phyloP scores from a whole-genome alignment of 495 filamentous ascomycete species.

The Tuber melanosporum region DNA sequence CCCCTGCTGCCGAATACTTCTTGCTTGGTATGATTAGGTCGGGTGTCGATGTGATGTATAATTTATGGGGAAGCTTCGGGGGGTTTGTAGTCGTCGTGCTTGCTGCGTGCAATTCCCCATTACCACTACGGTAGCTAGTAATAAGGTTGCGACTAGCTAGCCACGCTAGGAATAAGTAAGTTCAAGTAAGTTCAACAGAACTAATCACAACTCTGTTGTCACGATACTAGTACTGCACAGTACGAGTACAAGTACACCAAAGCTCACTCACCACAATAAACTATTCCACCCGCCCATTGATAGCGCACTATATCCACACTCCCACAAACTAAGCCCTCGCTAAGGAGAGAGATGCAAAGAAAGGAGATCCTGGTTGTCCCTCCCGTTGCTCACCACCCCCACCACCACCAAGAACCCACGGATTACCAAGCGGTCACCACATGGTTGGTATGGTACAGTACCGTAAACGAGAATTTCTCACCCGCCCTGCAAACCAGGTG shows the following conservation, averaged over 20 bases:
- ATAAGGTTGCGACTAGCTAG: not conserved
- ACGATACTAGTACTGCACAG: too few relatives aligned
- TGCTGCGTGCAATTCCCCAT: not conserved
- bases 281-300: not conserved
- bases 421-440: not conserved
- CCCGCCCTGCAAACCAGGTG: not conserved
- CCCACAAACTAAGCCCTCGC: not conserved
- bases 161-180: too few relatives aligned
- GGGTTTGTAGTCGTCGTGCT: not conserved
- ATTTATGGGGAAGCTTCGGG: not conserved
- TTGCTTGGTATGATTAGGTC: too few relatives aligned
- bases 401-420: not conserved
- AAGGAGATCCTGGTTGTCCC: not conserved
- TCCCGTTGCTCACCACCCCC: not conserved
- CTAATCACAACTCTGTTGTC: too few relatives aligned
- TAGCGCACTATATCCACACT: not conserved
- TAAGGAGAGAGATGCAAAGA: not conserved
- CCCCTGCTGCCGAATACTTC: too few relatives aligned
- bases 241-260: too few relatives aligned
- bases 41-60: not conserved
- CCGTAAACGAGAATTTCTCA: too few relatives aligned
- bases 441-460: not conserved
- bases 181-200: too few relatives aligned
- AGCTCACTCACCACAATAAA: too few relatives aligned
- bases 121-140: not conserved